A percentile compares a stretch with the other conserved stretches of the same genome.
These are phyloP conservation scores for Huntiella omanensis DNA, from an alignment of 2,329 filamentous ascomycete species.

Conservation along the genomic window DNA sequence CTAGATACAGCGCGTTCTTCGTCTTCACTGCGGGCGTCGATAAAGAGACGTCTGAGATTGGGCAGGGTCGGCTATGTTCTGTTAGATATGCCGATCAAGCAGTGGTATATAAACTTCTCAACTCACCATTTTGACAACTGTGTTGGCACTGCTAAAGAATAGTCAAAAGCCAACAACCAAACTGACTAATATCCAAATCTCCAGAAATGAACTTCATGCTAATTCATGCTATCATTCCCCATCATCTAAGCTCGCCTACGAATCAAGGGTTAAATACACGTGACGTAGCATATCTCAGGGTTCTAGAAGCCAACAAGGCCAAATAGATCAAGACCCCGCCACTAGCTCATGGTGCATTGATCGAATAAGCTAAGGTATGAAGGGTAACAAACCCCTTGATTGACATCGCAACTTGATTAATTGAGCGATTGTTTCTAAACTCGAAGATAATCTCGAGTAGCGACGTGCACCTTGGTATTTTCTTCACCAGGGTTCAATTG, in stretches of 20 bases:
- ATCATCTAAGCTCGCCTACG: neutral
- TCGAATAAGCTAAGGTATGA: slow-evolving; percentile 2
- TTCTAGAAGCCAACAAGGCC: neutral
- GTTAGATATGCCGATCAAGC: slow-evolving; percentile 5
- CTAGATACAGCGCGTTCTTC: slow-evolving; percentile 91
- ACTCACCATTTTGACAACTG: slow-evolving; percentile 3
- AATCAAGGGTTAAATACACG: neutral
- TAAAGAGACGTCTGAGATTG: slow-evolving; percentile 88
- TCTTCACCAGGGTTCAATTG: too few relatives aligned
- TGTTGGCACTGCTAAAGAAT: neutral
- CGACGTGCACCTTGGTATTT: too few relatives aligned
- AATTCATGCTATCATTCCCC: too few relatives aligned
- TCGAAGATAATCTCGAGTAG: too few relatives aligned
- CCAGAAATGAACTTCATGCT: too few relatives aligned
- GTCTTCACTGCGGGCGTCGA: slow-evolving; percentile 78
- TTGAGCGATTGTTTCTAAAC: too few relatives aligned
- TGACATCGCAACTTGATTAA: too few relatives aligned
- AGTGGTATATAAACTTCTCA: neutral
- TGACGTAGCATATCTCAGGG: neutral
- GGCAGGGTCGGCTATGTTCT: slow-evolving; percentile 54
- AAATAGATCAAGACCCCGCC: neutral
- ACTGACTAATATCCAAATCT: too few relatives aligned
- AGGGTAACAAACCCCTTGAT: neutral
- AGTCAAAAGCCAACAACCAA: too few relatives aligned
- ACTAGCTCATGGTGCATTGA: neutral